Conservation (phyloP, 768 basidiomycete species). For the Auricularia auricula-judae region DNA sequence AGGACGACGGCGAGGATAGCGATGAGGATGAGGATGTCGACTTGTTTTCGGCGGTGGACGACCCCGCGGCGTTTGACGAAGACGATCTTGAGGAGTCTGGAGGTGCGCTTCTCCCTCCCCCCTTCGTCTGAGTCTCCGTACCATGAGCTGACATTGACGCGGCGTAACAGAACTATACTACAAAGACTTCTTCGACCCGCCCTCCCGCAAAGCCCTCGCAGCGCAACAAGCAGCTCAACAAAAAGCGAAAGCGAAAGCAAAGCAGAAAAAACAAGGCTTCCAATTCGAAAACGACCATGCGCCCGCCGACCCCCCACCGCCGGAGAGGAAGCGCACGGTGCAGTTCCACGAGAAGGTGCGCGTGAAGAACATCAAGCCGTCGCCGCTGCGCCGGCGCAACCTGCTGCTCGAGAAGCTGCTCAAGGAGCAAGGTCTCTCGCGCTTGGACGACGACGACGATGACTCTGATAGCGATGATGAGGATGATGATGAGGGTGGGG, state of each 20-base stretch:
- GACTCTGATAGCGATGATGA: constrained; percentile 14
- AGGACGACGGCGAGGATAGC: constrained; percentile 36
- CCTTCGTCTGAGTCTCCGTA: no score
- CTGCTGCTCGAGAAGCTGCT: constrained; percentile 5
- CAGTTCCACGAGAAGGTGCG: constrained; percentile 74
- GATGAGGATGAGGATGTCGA: constrained; percentile 51
- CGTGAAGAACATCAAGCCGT: constrained; percentile 69
- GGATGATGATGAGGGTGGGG: constrained; percentile 17
- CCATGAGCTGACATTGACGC: no score
- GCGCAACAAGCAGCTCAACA: constrained; percentile 6
- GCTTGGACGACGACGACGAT: constrained; percentile 13
- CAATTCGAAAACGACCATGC: not conserved
- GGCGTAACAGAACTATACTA: constrained; percentile 69
- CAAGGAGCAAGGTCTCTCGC: constrained; percentile 11
- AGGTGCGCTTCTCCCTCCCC: no score
- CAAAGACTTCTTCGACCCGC: constrained; percentile 71
- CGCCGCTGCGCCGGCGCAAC: constrained; percentile 18
- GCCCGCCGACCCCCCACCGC: not conserved
- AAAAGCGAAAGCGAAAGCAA: constrained; percentile 5
- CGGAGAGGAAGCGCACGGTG: constrained; percentile 34
- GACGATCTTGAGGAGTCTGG: constrained; percentile 33
- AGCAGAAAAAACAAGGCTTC: not conserved
- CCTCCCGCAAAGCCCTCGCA: constrained; percentile 20
- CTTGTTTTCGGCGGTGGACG: constrained; percentile 51
- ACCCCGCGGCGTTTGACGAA: constrained; percentile 26